phyloP scores from a whole-genome alignment of 768 basidiomycete species.

The Boletus reticulatus region DNA sequence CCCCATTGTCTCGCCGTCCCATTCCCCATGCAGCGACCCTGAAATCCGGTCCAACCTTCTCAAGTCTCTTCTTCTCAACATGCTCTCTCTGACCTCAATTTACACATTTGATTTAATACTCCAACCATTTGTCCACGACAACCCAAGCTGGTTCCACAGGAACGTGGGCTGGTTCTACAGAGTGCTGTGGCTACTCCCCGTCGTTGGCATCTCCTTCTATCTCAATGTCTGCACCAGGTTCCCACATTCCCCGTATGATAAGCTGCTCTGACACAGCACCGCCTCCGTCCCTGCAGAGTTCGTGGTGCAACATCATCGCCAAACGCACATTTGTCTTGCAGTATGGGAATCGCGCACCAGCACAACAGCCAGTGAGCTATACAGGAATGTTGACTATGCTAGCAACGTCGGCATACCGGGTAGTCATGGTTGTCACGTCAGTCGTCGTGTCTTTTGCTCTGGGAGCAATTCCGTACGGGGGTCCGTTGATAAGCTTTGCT shows the following conservation, averaged over 20 bases:
- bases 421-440: slow-evolving; percentile 79
- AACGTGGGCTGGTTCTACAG: slow-evolving; percentile 79
- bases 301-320: slow-evolving; percentile 77
- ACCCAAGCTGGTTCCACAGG: slow-evolving; percentile 64
- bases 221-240: slow-evolving; percentile 60
- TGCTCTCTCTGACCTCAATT: slow-evolving; percentile 66
- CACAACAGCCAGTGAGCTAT: slow-evolving; percentile 57
- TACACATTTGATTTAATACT: slow-evolving; percentile 75
- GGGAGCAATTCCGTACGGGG: slow-evolving; percentile 61
- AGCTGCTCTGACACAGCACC: slow-evolving; percentile 11
- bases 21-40: slow-evolving; percentile 50
- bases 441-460: slow-evolving; percentile 66
- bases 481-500: slow-evolving; percentile 56
- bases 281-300: slow-evolving; percentile 44
- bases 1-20: slow-evolving; percentile 6
- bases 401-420: slow-evolving; percentile 78
- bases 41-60: slow-evolving; percentile 73
- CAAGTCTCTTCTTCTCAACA: slow-evolving; percentile 75
- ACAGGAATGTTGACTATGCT: slow-evolving; percentile 69
- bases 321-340: slow-evolving; percentile 71
- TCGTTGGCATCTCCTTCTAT: slow-evolving; percentile 74
- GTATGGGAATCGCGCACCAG: slow-evolving; percentile 58
- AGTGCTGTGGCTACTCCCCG: slow-evolving; percentile 74
- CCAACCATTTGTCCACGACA: slow-evolving; percentile 60
- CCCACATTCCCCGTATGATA: slow-evolving; percentile 4